Conservation (phyloP, 73 alveolate species). For the Paramecium bursaria region DNA sequence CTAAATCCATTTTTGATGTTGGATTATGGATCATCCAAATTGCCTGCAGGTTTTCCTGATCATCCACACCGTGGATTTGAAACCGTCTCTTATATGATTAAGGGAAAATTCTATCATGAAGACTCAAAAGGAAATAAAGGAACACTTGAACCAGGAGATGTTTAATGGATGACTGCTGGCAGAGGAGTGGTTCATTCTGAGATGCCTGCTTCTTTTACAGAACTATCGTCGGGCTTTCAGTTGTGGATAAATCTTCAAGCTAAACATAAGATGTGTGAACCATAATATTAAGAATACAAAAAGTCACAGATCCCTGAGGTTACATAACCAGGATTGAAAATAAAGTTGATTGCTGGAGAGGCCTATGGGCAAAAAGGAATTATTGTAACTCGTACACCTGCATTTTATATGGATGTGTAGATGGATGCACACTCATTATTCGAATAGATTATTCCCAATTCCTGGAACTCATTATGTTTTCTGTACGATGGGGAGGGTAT, state of each 20-base stretch:
- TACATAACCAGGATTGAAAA: conserved; percentile 71
- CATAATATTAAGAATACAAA: conserved; percentile 81
- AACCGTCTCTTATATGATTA: conserved; percentile 92
- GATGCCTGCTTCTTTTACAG: conserved; percentile 84
- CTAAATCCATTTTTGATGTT: conserved; percentile 89
- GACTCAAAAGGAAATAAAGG: conserved; percentile 87
- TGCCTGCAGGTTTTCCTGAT: conserved; percentile 98
- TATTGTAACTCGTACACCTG: conserved; percentile 88
- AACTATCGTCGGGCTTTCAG: conserved; percentile 81
- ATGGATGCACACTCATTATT: conserved; percentile 70
- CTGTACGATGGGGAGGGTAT: conserved; percentile 73
- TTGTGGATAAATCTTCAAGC: conserved; percentile 86
- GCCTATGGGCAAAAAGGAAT: conserved; percentile 91
- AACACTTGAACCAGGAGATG: conserved; percentile 81
- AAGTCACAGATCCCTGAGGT: conserved; percentile 72
- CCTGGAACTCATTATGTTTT: conserved; percentile 79
- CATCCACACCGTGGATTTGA: conserved; percentile 98
- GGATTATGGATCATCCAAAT: conserved; percentile 78
- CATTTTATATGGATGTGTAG: conserved; percentile 78
- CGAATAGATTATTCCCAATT: conserved; percentile 75
- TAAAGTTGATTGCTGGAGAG: conserved; percentile 89
- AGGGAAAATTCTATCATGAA: conserved; percentile 83
- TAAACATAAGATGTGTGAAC: conserved; percentile 79
- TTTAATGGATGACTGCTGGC: conserved; percentile 98
- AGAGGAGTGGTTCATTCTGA: conserved; percentile 95